These are phyloP conservation scores for Aspergillus persii DNA, from an alignment of 2,329 filamentous ascomycete species.

Conservation along the genomic window DNA sequence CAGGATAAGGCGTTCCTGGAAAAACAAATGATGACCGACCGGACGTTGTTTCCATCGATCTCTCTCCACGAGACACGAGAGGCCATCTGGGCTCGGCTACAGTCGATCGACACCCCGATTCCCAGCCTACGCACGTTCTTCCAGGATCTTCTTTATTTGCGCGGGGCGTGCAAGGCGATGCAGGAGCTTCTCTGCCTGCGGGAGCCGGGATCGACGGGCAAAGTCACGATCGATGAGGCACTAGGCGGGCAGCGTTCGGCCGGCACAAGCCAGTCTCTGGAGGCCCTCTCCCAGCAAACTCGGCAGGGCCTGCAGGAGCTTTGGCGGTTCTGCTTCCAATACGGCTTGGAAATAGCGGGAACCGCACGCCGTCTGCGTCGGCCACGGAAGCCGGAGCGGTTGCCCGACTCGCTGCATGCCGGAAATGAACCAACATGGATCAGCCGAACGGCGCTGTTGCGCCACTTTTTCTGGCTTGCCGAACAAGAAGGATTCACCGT, in stretches of 20 bases:
- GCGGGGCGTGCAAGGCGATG: constrained; percentile 9
- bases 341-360: constrained; percentile 14
- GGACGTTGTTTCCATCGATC: not conserved
- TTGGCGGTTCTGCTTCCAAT: constrained; percentile 18
- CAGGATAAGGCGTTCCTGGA: constrained; percentile 1
- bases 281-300: not conserved
- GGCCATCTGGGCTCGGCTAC: constrained; percentile 8
- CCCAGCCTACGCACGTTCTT: constrained; percentile 15
- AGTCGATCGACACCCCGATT: constrained; percentile 12
- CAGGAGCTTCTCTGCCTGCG: not conserved
- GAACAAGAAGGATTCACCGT: not conserved
- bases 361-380: not conserved
- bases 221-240: constrained; percentile 10
- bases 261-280: not conserved
- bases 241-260: constrained; percentile 1
- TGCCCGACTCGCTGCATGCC: not conserved
- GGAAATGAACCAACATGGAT: constrained; percentile 2
- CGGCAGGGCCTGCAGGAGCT: constrained; percentile 7
- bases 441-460: not conserved
- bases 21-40: not conserved
- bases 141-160: constrained; percentile 13
- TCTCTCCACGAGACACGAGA: not conserved
- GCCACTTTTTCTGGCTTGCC: not conserved
- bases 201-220: not conserved
- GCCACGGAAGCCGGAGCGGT: constrained; percentile 1